These are phyloP conservation scores for Gaertneriomyces sp. DNA, from an alignment of 192 early-diverging fungal genomes.

Conservation along the genomic window DNA sequence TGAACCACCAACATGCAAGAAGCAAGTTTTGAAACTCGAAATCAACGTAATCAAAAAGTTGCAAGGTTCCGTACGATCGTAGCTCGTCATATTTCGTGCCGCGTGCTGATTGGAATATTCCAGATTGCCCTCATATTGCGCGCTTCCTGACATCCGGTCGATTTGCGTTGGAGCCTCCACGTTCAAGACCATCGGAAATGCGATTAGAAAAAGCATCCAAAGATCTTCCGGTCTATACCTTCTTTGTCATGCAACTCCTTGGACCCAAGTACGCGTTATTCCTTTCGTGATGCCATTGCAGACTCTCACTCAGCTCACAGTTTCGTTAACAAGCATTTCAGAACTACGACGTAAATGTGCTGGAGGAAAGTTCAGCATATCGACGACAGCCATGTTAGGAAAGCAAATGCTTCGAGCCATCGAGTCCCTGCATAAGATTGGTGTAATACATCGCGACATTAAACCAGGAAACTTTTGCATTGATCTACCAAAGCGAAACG, in stretches of 20 bases:
- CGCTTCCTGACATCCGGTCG: conserved; percentile 8
- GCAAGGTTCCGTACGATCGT: background rate
- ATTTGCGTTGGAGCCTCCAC: conserved; percentile 11
- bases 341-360: conserved; percentile 40
- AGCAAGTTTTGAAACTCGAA: conserved; percentile 52
- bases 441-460: conserved; percentile 55
- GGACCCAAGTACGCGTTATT: conserved; percentile 44
- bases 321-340: too few relatives aligned
- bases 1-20: conserved; percentile 45
- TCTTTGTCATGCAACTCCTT: conserved; percentile 56
- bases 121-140: too few relatives aligned
- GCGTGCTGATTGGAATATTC: too few relatives aligned
- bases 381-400: conserved; percentile 41
- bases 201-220: background rate
- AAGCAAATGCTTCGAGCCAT: conserved; percentile 53
- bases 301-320: too few relatives aligned
- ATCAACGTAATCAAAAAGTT: conserved; percentile 28
- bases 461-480: conserved; percentile 54
- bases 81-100: too few relatives aligned
- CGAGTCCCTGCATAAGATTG: conserved; percentile 42
- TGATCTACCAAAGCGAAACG: background rate
- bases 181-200: too few relatives aligned
- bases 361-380: conserved; percentile 33
- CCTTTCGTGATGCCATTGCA: conserved; percentile 8
- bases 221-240: conserved; percentile 36